These are phyloP conservation scores for Phaeomoniella chlamydospora DNA, from an alignment of 2,329 filamentous ascomycete genomes.

Conservation along the genomic window DNA sequence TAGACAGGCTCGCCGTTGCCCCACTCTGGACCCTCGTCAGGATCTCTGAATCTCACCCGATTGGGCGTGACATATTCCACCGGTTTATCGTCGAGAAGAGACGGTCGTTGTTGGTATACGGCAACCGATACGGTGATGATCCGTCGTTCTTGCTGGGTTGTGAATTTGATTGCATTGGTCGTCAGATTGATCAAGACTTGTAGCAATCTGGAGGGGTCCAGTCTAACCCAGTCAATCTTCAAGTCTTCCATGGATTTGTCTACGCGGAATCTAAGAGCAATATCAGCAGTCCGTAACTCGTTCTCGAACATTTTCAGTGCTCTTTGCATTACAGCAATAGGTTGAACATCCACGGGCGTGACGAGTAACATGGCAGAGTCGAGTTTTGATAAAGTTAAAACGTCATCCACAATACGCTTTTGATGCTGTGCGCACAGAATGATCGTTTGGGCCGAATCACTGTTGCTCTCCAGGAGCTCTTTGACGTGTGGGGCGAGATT, in stretches of 20 bases:
- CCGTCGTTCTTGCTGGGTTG: constrained; percentile 34
- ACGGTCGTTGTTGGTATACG: constrained; percentile 30
- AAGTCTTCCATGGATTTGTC: constrained; percentile 46
- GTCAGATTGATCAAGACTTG: constrained; percentile 71
- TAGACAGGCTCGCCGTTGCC: constrained; percentile 44
- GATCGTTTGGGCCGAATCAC: constrained; percentile 65
- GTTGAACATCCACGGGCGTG: constrained; percentile 55
- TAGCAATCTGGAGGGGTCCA: constrained; percentile 61
- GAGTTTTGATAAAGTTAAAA: constrained; percentile 59
- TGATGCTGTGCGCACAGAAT: constrained; percentile 66
- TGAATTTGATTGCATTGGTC: constrained; percentile 74
- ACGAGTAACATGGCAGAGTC: constrained; percentile 62
- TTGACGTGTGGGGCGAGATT: constrained; percentile 7
- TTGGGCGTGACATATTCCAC: constrained; percentile 18
- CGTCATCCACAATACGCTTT: constrained; percentile 64
- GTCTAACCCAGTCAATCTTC: constrained; percentile 47
- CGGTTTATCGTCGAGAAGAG: constrained; percentile 21
- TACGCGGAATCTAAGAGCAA: constrained; percentile 49
- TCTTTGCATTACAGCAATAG: constrained; percentile 49
- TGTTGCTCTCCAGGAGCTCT: constrained; percentile 35
- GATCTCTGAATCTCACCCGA: constrained; percentile 14
- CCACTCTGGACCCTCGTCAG: constrained; percentile 33
- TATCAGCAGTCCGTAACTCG: constrained; percentile 55
- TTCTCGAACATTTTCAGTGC: constrained; percentile 68
- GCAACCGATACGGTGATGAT: constrained; percentile 38